These are phyloP conservation scores for Pichia deserticola DNA, from an alignment of 805 yeast genomes.

Conservation along the genomic window DNA sequence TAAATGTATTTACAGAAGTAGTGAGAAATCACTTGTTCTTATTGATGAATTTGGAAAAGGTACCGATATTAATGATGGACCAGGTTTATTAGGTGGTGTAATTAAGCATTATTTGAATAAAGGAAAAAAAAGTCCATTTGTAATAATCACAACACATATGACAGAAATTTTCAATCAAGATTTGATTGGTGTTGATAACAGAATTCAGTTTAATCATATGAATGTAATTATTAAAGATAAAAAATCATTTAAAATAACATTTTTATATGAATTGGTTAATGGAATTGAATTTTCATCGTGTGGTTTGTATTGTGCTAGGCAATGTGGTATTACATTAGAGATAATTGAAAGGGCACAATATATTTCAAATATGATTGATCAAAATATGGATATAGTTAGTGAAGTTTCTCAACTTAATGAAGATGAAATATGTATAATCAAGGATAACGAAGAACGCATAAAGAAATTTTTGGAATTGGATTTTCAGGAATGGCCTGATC, in stretches of 20 bases:
- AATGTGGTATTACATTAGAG: slow-evolving; percentile 13
- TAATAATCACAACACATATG: slow-evolving; percentile 37
- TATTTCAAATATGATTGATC: neutral
- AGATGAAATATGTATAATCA: neutral
- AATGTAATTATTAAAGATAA: slow-evolving; percentile 10
- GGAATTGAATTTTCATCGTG: slow-evolving; percentile 31
- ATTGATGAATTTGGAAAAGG: slow-evolving; percentile 53
- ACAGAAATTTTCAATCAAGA: slow-evolving; percentile 32
- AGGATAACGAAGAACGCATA: neutral
- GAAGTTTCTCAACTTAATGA: slow-evolving; percentile 1
- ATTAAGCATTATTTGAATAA: slow-evolving; percentile 21
- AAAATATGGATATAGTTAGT: neutral
- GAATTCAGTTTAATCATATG: slow-evolving; percentile 24
- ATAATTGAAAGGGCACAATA: slow-evolving; percentile 5
- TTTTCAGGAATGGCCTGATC: slow-evolving; percentile 13
- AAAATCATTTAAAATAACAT: slow-evolving; percentile 21
- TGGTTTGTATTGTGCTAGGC: slow-evolving; percentile 36
- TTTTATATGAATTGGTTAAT: slow-evolving; percentile 26
- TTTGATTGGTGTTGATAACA: slow-evolving; percentile 10
- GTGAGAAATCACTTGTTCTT: slow-evolving; percentile 36
- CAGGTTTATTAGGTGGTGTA: slow-evolving; percentile 35
- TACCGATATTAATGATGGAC: slow-evolving; percentile 40
- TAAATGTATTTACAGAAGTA: slow-evolving; percentile 32
- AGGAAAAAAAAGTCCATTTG: slow-evolving; percentile 19
- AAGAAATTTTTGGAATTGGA: slow-evolving; percentile 2